phyloP scores from a whole-genome alignment of 2,329 filamentous ascomycete species.

The Cladosporium sp. region DNA sequence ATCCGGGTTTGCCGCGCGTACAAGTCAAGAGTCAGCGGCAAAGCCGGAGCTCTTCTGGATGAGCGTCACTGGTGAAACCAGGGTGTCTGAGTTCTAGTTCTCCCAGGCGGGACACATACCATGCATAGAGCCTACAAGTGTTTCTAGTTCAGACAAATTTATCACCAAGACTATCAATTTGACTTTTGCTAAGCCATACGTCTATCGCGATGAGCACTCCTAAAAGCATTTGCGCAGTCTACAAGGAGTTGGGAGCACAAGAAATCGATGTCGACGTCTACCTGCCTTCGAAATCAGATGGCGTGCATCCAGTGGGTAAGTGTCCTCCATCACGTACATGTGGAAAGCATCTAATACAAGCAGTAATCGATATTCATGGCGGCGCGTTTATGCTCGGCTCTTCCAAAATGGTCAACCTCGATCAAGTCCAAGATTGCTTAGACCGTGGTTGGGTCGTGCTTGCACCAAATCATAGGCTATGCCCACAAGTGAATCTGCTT shows the following conservation, averaged over 20 bases:
- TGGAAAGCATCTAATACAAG: not conserved
- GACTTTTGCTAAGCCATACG: not conserved
- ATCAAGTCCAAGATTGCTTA: slow-evolving; percentile 1
- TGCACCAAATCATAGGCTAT: not conserved
- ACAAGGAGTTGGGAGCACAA: not conserved
- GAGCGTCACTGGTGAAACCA: too few species aligned
- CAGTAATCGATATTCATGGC: not conserved
- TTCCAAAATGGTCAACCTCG: not conserved
- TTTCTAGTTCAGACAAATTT: not conserved
- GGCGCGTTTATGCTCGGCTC: slow-evolving; percentile 5
- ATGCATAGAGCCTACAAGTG: not conserved
- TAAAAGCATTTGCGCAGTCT: not conserved
- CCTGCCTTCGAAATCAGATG: not conserved
- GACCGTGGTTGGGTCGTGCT: not conserved
- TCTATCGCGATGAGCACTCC: not conserved
- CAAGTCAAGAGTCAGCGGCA: not conserved
- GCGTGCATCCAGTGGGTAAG: not conserved
- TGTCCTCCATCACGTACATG: not conserved
- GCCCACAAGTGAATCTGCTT: not conserved
- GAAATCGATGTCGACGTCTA: slow-evolving; percentile 8
- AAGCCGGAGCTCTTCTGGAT: not conserved
- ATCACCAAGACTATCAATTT: not conserved
- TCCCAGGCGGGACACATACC: not conserved
- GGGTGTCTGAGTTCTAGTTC: not conserved
- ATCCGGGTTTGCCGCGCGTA: not conserved